Base-by-base conservation (phyloP, 2,329 filamentous ascomycete species). In the Arthroderma sp. region DNA sequence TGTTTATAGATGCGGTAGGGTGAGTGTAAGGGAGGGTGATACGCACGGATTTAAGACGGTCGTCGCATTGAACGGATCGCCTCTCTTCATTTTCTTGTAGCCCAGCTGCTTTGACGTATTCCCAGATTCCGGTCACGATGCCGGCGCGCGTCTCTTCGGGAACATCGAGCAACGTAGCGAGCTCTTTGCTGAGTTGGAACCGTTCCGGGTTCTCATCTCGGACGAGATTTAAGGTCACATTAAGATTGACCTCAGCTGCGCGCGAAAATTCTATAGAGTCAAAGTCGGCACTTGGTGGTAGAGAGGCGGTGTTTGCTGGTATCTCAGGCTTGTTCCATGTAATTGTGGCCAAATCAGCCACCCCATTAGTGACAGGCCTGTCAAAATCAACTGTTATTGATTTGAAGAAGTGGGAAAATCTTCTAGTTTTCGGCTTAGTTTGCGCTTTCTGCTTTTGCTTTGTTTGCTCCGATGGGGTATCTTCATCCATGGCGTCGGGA, bases 31-130 rank as follows among this genome's bases (percentile, higher is more conserved):
- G 11, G n/a, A 10, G 6, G 37, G 8, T 15, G 36, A 33, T 32
- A 62, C 76, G 58, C 67, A 94, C 86, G 64, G 77, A 78, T 66
- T 77, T 82, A 43, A 98, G 64, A 39, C 81, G 73, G 37, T 88
- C 82, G 58, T 98, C 89, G 58, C 91, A 96, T 34, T 85, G 82
- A 55, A 98, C 89, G 49, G 84, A 83, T 50, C 91, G 78, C 69
- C 91, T 91, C 61, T 98, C 91, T 48, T 96, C 89, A 52, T 94
- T 88, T 60, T 95, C 89, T 61, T 94, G 86, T 39, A 98, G 70
- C 11, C 82, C 80, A 71, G 85, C 83, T 15, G 84, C 73, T 54
- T 86, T 82, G 53, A 94, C 84, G 57, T 98, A 98, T 60, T 95
- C 88, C 86, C 88, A 98, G 30, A 98, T 75, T 9, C 84, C 88